Conservation (phyloP, 495 filamentous ascomycete species). For the Neurospora sp. region DNA sequence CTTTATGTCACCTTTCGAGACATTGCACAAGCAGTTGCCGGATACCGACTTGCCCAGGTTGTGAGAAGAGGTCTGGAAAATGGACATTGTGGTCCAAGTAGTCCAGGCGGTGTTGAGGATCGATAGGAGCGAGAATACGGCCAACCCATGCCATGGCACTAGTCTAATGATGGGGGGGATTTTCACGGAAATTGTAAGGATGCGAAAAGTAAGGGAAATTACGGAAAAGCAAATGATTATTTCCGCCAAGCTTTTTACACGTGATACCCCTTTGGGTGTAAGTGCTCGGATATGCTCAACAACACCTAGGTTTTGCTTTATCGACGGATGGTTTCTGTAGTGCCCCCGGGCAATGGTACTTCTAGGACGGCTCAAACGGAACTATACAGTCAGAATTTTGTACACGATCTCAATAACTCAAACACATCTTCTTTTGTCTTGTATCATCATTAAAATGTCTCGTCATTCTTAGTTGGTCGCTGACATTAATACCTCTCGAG, state of each 20-base stretch:
- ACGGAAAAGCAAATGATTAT: background rate
- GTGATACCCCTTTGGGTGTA: background rate
- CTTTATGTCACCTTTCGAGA: background rate
- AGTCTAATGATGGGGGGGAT: background rate
- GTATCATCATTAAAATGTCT: no score
- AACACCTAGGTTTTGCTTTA: background rate
- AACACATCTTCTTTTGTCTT: no score
- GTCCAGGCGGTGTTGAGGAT: background rate
- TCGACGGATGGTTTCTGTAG: no score
- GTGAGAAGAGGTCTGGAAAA: background rate
- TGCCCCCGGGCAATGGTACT: no score
- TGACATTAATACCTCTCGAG: background rate
- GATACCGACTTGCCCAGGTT: background rate
- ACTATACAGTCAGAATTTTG: no score
- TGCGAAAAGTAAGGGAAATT: background rate
- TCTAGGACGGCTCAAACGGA: no score
- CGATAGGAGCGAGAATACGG: background rate
- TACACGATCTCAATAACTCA: no score
- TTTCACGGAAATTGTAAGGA: background rate
- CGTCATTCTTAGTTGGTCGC: background rate
- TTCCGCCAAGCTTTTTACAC: background rate
- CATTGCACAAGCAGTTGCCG: background rate
- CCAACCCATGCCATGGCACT: background rate
- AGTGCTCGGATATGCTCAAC: background rate
- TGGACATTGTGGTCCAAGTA: background rate